Conservation (phyloP, 2,329 filamentous ascomycete species). For the Triangularia setosa region DNA sequence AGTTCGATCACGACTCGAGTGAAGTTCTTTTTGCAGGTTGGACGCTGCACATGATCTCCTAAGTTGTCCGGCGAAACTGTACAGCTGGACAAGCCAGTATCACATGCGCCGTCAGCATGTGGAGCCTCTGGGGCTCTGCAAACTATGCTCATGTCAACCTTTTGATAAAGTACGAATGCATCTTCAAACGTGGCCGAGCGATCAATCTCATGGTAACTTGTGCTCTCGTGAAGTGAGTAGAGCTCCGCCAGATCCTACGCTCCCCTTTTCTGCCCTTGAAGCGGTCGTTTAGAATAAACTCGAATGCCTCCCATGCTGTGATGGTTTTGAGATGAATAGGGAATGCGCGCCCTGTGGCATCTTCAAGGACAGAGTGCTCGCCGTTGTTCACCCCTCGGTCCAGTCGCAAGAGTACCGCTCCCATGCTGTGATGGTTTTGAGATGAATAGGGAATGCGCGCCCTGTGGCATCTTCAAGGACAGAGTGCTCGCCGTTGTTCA, state of each 20-base stretch:
- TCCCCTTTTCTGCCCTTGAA: slow-evolving; percentile 30
- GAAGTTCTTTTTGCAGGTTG: not conserved
- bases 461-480: slow-evolving; percentile 1
- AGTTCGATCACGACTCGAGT: not conserved
- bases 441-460: not conserved
- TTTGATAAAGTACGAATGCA: not conserved
- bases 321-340: slow-evolving; percentile 4
- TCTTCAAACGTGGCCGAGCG: not conserved
- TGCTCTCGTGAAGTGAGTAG: not conserved
- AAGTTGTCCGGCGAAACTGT: not conserved
- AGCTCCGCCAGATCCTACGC: not conserved
- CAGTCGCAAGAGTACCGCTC: not conserved
- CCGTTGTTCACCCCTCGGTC: not conserved
- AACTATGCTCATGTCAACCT: not conserved
- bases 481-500: not conserved
- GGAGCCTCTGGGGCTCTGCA: not conserved
- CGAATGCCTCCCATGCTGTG: slow-evolving; percentile 3
- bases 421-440: not conserved
- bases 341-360: not conserved
- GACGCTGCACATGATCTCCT: not conserved
- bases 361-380: slow-evolving; percentile 1
- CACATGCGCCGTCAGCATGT: not conserved
- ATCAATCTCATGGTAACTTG: not conserved
- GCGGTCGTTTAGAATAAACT: not conserved
- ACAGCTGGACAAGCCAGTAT: not conserved